These are phyloP conservation scores for Yarrowia hollandica DNA, from an alignment of 805 yeast species.

Conservation along the genomic window DNA sequence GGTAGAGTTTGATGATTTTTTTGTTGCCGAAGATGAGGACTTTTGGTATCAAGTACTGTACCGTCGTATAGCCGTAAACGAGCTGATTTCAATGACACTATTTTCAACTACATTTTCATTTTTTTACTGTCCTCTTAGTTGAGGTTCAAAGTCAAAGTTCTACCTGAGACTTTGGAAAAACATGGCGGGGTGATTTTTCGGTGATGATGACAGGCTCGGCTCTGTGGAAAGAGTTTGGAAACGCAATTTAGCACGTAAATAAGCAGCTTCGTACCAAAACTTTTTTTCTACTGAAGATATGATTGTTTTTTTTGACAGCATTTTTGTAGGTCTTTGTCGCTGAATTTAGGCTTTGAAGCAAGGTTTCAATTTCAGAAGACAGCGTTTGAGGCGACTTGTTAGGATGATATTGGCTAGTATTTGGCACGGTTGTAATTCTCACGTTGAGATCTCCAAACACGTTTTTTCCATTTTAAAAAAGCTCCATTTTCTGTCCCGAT, in stretches of 20 bases:
- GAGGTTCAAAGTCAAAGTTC: not conserved
- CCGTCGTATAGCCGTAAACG: not conserved
- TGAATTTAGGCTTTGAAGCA: not conserved
- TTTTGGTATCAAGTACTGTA: not conserved
- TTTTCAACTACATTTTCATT: too few species aligned
- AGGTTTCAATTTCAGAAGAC: not conserved
- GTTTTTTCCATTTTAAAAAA: not conserved
- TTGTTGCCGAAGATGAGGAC: too few species aligned
- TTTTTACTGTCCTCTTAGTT: too few species aligned
- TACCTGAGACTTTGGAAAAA: too few species aligned
- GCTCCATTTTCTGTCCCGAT: too few species aligned
- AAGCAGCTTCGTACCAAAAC: constrained; percentile 2
- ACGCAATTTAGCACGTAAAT: not conserved
- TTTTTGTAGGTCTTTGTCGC: not conserved
- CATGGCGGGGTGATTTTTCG: not conserved
- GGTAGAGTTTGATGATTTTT: not conserved
- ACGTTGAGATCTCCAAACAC: too few species aligned
- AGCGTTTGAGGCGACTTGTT: not conserved
- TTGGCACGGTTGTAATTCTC: not conserved
- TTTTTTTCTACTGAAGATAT: too few species aligned
- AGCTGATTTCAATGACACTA: not conserved
- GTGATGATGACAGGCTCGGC: not conserved
- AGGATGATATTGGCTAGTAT: too few species aligned
- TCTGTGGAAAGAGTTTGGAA: not conserved
- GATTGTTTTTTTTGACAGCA: not conserved